Conservation (phyloP, 768 basidiomycete species). For the Leccinum broughii region DNA sequence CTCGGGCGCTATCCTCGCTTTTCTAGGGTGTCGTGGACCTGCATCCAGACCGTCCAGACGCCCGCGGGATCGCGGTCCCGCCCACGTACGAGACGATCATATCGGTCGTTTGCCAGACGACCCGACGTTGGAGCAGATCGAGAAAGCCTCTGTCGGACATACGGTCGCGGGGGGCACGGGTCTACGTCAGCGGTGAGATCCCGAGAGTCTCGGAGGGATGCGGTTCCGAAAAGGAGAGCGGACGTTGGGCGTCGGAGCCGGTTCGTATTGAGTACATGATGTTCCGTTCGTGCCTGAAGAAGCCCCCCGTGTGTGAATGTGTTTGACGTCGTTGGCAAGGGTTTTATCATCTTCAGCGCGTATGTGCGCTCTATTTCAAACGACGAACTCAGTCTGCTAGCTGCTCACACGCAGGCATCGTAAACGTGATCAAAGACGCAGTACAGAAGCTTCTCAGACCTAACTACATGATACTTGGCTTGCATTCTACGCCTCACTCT, state of each 20-base stretch:
- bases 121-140: constrained; percentile 70
- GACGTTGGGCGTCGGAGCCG: constrained; percentile 43
- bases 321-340: constrained; percentile 83
- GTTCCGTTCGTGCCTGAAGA: background rate
- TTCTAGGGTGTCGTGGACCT: constrained; percentile 67
- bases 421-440: constrained; percentile 78
- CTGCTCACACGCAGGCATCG: constrained; percentile 81
- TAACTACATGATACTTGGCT: constrained; percentile 62
- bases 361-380: constrained; percentile 38
- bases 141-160: constrained; percentile 67
- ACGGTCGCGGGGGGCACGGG: constrained; percentile 55
- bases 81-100: constrained; percentile 56
- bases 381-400: constrained; percentile 26
- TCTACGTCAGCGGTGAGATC: constrained; percentile 83
- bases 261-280: constrained; percentile 30
- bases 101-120: constrained; percentile 59
- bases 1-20: constrained; percentile 70
- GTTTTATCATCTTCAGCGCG: constrained; percentile 75
- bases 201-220: constrained; percentile 66
- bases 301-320: too few relatives aligned
- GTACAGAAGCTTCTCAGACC: constrained; percentile 61
- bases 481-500: background rate
- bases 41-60: constrained; percentile 73
- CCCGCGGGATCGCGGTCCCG: constrained; percentile 72
- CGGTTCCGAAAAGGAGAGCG: constrained; percentile 49